phyloP scores from a whole-genome alignment of 2,329 filamentous ascomycete species.

The Pestalotiopsis sp. region DNA sequence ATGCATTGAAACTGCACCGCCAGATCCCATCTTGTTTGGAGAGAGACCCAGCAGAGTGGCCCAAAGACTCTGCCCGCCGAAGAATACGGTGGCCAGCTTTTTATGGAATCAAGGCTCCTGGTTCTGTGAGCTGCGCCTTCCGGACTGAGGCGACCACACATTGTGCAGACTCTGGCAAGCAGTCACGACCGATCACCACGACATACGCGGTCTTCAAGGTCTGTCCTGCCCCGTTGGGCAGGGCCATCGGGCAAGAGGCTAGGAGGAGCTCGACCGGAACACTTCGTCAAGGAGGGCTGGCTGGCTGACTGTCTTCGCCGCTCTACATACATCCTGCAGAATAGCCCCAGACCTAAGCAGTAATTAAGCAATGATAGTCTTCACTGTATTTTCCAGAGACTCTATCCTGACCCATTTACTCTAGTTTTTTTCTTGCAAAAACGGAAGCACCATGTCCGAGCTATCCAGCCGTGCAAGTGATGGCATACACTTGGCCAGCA shows the following conservation, averaged over 20 bases:
- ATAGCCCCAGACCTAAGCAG: not conserved
- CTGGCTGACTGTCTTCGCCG: not conserved
- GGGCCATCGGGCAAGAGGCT: too few relatives aligned
- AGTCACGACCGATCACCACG: not conserved
- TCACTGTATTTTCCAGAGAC: not conserved
- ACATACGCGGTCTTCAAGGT: not conserved
- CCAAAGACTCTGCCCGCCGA: too few relatives aligned
- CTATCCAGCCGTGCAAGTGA: not conserved
- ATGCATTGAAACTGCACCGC: too few relatives aligned
- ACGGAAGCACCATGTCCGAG: not conserved
- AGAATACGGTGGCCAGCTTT: too few relatives aligned
- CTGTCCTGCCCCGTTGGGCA: not conserved
- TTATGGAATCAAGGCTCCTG: too few relatives aligned
- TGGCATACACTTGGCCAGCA: not conserved
- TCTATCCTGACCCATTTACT: not conserved
- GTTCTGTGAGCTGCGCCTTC: too few relatives aligned
- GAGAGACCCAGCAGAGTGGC: too few relatives aligned
- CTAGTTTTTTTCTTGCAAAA: not conserved
- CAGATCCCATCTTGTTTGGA: too few relatives aligned
- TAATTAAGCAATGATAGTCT: not conserved
- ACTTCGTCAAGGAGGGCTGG: not conserved
- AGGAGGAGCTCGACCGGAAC: not conserved
- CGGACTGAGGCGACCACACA: not conserved
- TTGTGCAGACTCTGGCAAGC: not conserved
- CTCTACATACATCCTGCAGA: not conserved